Percentiles rank a stretch among this genome's conserved stretches.
Conservation (phyloP, 2,329 filamentous ascomycete species). For the Nothopassalora personata region DNA sequence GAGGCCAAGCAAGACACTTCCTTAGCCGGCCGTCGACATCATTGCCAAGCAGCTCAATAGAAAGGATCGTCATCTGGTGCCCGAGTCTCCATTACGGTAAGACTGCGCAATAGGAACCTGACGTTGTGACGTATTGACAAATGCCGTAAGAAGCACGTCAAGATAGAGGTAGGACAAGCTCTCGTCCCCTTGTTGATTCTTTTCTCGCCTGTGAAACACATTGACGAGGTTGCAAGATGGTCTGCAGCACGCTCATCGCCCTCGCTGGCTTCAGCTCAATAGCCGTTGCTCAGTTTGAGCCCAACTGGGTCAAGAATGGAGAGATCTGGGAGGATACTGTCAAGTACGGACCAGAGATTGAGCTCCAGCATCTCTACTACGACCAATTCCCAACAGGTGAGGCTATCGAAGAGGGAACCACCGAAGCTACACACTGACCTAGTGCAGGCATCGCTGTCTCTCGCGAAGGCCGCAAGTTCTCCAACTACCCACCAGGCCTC, state of each 20-base stretch:
- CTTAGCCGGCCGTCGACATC: not conserved
- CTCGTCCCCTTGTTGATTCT: not conserved
- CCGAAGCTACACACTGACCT: not conserved
- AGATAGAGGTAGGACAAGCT: not conserved
- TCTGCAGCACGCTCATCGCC: not conserved
- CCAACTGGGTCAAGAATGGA: constrained; percentile 2
- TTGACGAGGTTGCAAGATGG: not conserved
- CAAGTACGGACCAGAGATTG: constrained; percentile 40
- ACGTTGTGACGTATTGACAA: not conserved
- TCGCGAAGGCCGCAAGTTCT: constrained; percentile 46
- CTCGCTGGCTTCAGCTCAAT: not conserved
- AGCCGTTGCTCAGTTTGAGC: not conserved
- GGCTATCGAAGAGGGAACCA: constrained; percentile 2
- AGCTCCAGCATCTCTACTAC: constrained; percentile 48
- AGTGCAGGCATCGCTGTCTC: constrained; percentile 47
- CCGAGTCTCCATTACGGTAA: not conserved
- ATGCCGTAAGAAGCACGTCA: constrained; percentile 1
- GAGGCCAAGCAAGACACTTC: not conserved
- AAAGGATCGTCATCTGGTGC: not conserved
- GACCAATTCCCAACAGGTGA: constrained; percentile 46
- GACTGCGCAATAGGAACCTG: not conserved
- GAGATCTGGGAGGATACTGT: constrained; percentile 26
- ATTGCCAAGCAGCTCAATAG: not conserved
- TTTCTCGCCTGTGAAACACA: too few species aligned
- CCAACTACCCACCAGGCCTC: constrained; percentile 48